Evolutionary conservation across 2,329 filamentous ascomycete genomes (phyloP).

Genomic region (Aspergillus awamori): DNA sequence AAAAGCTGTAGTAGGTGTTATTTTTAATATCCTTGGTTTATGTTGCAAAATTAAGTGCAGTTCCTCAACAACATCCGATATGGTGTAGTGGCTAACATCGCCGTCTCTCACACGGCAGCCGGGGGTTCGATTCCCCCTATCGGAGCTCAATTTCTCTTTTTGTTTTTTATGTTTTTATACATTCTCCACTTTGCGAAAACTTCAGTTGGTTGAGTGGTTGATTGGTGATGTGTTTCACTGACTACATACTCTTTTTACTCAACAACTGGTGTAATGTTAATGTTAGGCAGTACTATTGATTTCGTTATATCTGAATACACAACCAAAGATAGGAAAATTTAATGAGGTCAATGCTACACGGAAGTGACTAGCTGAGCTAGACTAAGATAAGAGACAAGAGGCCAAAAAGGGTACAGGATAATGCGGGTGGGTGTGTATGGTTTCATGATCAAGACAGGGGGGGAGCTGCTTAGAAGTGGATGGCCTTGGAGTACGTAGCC

Average conservation of each 20-base stretch:
- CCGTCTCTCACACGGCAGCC: constrained; percentile 32
- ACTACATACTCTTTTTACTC: too few relatives aligned
- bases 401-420: constrained; percentile 22
- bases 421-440: constrained; percentile 11
- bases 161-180: neutral
- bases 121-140: constrained; percentile 32
- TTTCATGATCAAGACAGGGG: constrained; percentile 23
- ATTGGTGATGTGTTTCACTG: too few relatives aligned
- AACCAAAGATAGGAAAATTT: constrained; percentile 29
- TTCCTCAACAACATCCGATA: constrained; percentile 18
- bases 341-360: constrained; percentile 43
- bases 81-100: constrained; percentile 30
- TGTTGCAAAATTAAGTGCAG: too few relatives aligned
- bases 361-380: constrained; percentile 41
- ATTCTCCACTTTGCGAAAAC: too few relatives aligned
- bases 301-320: neutral
- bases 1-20: too few relatives aligned
- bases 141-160: constrained; percentile 15
- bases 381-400: constrained; percentile 28
- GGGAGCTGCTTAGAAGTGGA: constrained; percentile 73
- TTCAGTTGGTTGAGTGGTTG: too few relatives aligned
- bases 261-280: neutral
- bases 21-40: too few relatives aligned
- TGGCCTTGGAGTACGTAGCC: constrained; percentile 92
- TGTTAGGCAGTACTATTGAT: neutral